Evolutionary conservation across 495 filamentous ascomycete genomes (phyloP).

Genomic region (Podospora conica): DNA sequence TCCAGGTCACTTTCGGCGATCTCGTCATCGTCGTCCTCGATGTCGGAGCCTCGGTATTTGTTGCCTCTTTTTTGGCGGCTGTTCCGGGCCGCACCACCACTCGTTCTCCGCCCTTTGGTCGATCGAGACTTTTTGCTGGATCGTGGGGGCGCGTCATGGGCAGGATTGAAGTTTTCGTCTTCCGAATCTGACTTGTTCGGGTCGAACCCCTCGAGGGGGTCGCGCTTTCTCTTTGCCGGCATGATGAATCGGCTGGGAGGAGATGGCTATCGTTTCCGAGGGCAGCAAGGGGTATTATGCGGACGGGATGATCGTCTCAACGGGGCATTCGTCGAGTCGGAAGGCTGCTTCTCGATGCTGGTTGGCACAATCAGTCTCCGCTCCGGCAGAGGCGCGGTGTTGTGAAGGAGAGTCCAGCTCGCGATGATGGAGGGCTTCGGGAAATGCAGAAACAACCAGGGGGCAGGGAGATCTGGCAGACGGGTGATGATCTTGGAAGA

Average conservation of each 20-base stretch:
- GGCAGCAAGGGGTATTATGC: background rate
- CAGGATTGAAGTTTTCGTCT: slow-evolving; percentile 67
- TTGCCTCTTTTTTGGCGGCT: slow-evolving; percentile 27
- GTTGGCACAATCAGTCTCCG: background rate
- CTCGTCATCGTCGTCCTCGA: slow-evolving; percentile 56
- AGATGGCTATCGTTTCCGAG: background rate
- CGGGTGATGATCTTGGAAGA: background rate
- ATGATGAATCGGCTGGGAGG: slow-evolving; percentile 9
- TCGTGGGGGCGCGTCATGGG: slow-evolving; percentile 39
- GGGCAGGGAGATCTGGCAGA: background rate
- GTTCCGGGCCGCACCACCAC: slow-evolving; percentile 32
- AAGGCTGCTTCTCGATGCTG: background rate
- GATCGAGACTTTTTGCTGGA: slow-evolving; percentile 36
- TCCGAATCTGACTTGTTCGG: slow-evolving; percentile 79
- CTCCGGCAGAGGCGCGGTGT: background rate
- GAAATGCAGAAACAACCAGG: background rate
- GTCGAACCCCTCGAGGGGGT: slow-evolving; percentile 60
- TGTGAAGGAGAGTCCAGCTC: background rate
- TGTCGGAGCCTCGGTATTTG: slow-evolving; percentile 56
- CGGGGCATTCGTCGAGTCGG: background rate
- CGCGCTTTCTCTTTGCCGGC: slow-evolving; percentile 54
- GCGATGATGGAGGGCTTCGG: background rate
- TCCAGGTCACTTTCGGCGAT: slow-evolving; percentile 50
- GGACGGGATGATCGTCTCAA: background rate
- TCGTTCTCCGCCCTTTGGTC: slow-evolving; percentile 26